Conservation (phyloP, 2,329 filamentous ascomycete genomes). For the Bretziella fagacearum region DNA sequence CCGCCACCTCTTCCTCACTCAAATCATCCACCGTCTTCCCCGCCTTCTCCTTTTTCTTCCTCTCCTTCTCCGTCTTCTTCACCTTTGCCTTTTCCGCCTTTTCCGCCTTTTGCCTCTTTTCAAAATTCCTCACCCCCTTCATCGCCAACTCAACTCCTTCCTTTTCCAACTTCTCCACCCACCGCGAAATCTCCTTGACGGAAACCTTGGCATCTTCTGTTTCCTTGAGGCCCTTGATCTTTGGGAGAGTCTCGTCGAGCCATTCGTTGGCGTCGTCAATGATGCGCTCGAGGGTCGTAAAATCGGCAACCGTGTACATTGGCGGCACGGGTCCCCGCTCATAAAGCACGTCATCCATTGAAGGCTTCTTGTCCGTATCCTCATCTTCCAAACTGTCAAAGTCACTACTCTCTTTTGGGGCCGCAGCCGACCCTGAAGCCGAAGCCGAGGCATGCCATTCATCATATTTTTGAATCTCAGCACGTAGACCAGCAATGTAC, state of each 20-base stretch:
- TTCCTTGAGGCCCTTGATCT: slow-evolving; percentile 51
- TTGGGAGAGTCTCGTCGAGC: slow-evolving; percentile 53
- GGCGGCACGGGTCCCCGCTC: slow-evolving; percentile 41
- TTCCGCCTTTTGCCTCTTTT: slow-evolving; percentile 29
- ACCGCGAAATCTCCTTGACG: slow-evolving; percentile 51
- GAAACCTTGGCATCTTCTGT: slow-evolving; percentile 62
- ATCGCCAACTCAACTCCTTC: slow-evolving; percentile 52
- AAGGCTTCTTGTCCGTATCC: slow-evolving; percentile 23
- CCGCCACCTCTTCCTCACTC: slow-evolving; percentile 23
- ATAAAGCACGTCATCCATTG: slow-evolving; percentile 28
- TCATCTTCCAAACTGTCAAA: slow-evolving; percentile 72
- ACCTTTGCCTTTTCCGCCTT: slow-evolving; percentile 23
- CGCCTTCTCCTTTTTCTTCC: slow-evolving; percentile 17
- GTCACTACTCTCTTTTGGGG: slow-evolving; percentile 33
- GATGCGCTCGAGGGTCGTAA: slow-evolving; percentile 45
- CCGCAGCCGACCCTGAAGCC: slow-evolving; percentile 25
- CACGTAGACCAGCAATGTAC: slow-evolving; percentile 53
- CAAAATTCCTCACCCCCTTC: slow-evolving; percentile 45
- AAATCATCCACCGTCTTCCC: slow-evolving; percentile 19
- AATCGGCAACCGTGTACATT: slow-evolving; percentile 56
- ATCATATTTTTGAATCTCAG: slow-evolving; percentile 53
- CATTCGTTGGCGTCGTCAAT: slow-evolving; percentile 50
- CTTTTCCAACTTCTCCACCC: slow-evolving; percentile 55
- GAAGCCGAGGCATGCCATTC: slow-evolving; percentile 41
- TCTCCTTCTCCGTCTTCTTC: slow-evolving; percentile 21